These are phyloP conservation scores for Arabis alpina DNA, from an alignment of 345 rosid genomes.

Conservation along the genomic window DNA sequence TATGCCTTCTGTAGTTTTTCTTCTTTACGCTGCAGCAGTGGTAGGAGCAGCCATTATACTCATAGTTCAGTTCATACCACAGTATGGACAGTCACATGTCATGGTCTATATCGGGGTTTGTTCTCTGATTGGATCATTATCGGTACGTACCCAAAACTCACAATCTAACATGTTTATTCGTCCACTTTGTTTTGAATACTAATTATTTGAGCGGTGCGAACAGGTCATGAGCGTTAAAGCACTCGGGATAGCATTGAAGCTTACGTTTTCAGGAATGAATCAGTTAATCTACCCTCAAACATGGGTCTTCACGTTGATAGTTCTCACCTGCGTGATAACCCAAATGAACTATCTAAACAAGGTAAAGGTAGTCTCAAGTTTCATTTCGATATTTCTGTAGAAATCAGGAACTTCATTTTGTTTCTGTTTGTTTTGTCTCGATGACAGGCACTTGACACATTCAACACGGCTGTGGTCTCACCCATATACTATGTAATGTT, in stretches of 20 bases:
- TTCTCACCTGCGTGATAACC: conserved; percentile 59
- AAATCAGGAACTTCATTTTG: conserved; percentile 7
- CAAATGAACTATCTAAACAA: conserved; percentile 77
- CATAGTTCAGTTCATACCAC: conserved; percentile 68
- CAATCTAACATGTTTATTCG: conserved; percentile 2
- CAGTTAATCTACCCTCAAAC: conserved; percentile 67
- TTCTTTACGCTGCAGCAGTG: conserved; percentile 78
- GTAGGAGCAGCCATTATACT: conserved; percentile 66
- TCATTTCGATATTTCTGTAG: background rate
- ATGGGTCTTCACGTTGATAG: conserved; percentile 64
- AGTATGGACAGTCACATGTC: conserved; percentile 87
- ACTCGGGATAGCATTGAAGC: conserved; percentile 69
- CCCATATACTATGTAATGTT: conserved; percentile 88
- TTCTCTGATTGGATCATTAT: conserved; percentile 89
- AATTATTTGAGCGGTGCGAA: background rate
- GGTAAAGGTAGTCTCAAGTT: conserved; percentile 41
- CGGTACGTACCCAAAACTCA: conserved; percentile 54
- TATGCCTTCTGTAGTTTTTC: conserved; percentile 63
- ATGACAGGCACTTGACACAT: conserved; percentile 83
- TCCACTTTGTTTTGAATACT: background rate
- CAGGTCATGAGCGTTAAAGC: conserved; percentile 83
- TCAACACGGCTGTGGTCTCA: conserved; percentile 84
- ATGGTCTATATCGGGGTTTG: conserved; percentile 92
- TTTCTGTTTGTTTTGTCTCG: conserved; percentile 14
- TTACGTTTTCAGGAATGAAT: conserved; percentile 67